Evolutionary conservation across 441 rosid genomes (phyloP).

Genomic region (Kokia cookei): DNA sequence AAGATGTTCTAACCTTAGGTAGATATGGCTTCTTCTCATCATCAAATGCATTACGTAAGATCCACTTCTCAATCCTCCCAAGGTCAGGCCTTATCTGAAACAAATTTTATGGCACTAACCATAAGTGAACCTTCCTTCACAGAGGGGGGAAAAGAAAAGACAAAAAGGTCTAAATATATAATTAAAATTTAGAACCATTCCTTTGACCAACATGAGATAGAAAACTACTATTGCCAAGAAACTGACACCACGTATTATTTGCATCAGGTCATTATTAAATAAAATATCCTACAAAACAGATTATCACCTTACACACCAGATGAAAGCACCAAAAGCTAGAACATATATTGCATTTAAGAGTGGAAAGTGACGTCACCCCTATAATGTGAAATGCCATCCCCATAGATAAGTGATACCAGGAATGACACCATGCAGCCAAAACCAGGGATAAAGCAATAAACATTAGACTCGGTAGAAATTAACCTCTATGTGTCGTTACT

Average conservation of each 20-base stretch:
- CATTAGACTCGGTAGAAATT: background rate
- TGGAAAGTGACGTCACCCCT: background rate
- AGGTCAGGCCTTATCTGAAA: conserved; percentile 60
- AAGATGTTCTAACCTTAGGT: conserved; percentile 47
- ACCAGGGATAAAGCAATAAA: background rate
- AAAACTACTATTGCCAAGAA: background rate
- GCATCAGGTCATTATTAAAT: background rate
- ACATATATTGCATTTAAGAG: background rate
- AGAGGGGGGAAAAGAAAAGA: background rate
- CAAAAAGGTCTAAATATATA: background rate
- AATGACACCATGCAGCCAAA: background rate
- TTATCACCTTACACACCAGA: background rate
- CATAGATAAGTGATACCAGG: background rate
- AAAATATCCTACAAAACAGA: background rate
- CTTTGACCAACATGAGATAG: background rate
- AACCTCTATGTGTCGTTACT: background rate
- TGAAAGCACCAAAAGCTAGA: background rate
- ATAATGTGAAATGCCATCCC: background rate
- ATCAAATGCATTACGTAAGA: conserved; percentile 77
- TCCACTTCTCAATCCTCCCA: conserved; percentile 85
- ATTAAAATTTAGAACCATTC: background rate
- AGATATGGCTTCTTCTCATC: conserved; percentile 69
- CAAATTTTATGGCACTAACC: conserved; percentile 1
- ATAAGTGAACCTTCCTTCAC: background rate
- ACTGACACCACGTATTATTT: background rate